Base-by-base conservation (phyloP, 306 rosid species). In the Rosa rugosa region DNA sequence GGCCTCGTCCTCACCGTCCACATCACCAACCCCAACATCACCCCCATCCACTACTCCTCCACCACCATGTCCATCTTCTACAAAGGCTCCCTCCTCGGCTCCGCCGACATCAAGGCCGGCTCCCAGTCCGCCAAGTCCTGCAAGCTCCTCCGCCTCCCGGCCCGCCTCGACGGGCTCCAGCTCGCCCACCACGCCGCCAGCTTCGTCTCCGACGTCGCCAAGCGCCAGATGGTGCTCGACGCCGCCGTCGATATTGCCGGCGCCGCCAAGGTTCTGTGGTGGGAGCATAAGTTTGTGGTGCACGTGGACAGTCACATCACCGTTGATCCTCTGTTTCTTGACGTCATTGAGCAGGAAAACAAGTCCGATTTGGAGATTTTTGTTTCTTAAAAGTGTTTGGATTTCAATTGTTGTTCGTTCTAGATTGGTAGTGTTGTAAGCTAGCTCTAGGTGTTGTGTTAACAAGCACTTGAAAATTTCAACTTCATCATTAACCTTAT, bases 321-420 rank as follows among this genome's bases (percentile, higher is more conserved):
- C 76, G 98, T 92, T 8, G 98, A 95, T 83, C 98, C 99, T 0
- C 79, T 95, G n/a, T 90, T 90, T 31, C 91, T 95, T 23, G 97
- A 92, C 46, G 91, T 95, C 23, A 83, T 91, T 60, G 88, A 89
- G 75, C 98, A 95, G 84, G 88, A 95, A 8, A 91, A 62, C 46
- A 86, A 42, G 6, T 84, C 97, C 0, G 84, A 86, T 17, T 65
- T 92, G 82, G 80, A 89, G 27, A 44, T 94, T 14, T 84, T 81
- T 71, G 5, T 73, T 0, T 5, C 73, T 53, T 79, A 57, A 47
- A 59, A 57, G 59, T 11, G 13, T 2, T 47, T 11, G 53, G 9
- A 42, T 42, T 42, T 42, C 45, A 31, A 31, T 31, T 31, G 36
- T 31, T 31, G 36, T 31, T 31, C 36, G 36, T 31, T 31, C 36